phyloP scores from a whole-genome alignment of 805 yeast species.

The Metschnikowia baotianmanensis region DNA sequence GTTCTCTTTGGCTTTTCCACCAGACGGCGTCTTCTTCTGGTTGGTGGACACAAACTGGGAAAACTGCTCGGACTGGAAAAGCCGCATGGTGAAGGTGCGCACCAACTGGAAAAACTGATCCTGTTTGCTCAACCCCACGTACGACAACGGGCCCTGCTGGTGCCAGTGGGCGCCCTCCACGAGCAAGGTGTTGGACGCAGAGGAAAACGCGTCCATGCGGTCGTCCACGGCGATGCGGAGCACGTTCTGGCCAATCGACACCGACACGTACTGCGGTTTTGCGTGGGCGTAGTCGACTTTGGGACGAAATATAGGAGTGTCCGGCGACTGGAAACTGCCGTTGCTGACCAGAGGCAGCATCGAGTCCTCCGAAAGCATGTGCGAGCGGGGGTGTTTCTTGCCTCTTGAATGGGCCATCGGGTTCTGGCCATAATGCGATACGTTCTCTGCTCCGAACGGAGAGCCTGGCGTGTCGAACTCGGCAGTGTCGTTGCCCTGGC shows the following conservation, averaged over 20 bases:
- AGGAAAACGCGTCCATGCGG: constrained; percentile 30
- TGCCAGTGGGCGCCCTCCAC: constrained; percentile 41
- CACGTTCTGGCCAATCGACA: constrained; percentile 35
- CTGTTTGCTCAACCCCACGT: constrained; percentile 38
- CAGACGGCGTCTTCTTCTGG: constrained; percentile 5
- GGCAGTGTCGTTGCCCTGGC: too few species aligned
- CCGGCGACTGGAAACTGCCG: constrained; percentile 3
- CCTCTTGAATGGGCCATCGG: too few species aligned
- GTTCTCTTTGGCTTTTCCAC: too few species aligned
- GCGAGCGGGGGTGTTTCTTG: too few species aligned
- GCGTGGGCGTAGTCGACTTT: neutral
- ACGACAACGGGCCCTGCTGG: constrained; percentile 40
- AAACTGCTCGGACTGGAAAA: constrained; percentile 36
- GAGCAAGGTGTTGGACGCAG: constrained; percentile 33
- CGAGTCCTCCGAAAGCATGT: neutral
- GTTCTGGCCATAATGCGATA: too few species aligned
- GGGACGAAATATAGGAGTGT: neutral
- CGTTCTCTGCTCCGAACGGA: too few species aligned
- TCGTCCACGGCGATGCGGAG: constrained; percentile 35
- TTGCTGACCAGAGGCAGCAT: constrained; percentile 4
- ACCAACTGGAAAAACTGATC: constrained; percentile 39
- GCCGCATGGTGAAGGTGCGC: constrained; percentile 32
- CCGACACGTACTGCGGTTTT: constrained; percentile 21
- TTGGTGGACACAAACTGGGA: constrained; percentile 27
- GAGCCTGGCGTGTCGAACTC: too few species aligned